Evolutionary conservation across 2,329 filamentous ascomycete genomes (phyloP).

Genomic region (Colletotrichum sublineola): DNA sequence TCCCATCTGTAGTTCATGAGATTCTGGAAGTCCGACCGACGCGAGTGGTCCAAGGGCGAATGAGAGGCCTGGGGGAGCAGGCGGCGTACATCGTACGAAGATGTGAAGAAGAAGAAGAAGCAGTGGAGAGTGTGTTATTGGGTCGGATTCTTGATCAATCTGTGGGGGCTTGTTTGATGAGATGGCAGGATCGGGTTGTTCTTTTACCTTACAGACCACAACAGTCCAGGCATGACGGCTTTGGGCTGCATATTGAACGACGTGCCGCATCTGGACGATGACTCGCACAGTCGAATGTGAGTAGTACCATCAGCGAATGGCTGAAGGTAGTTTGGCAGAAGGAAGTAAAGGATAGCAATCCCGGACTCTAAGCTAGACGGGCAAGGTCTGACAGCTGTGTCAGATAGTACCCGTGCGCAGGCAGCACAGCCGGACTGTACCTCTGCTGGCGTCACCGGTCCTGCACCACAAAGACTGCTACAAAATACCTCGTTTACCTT

Average conservation of each 20-base stretch:
- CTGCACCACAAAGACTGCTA: background rate
- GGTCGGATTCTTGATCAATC: conserved; percentile 1
- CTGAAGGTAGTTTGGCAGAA: background rate
- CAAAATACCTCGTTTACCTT: too few species aligned
- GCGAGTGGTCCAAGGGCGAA: conserved; percentile 31
- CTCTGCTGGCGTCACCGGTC: conserved; percentile 20
- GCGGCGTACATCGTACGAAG: conserved; percentile 37
- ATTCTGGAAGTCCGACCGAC: conserved; percentile 24
- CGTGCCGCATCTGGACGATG: too few species aligned
- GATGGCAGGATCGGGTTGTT: background rate
- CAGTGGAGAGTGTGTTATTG: background rate
- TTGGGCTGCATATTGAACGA: background rate
- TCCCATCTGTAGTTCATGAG: conserved; percentile 12
- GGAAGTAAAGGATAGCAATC: background rate
- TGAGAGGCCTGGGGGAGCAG: conserved; percentile 23
- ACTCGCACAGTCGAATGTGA: background rate
- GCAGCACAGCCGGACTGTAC: conserved; percentile 23
- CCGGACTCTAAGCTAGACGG: conserved; percentile 9
- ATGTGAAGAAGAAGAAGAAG: conserved; percentile 4
- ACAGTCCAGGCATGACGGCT: background rate
- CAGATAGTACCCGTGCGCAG: conserved; percentile 40
- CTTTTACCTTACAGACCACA: background rate
- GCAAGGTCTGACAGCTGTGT: conserved; percentile 39
- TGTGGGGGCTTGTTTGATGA: background rate
- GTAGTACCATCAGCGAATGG: background rate